Percentiles rank a stretch among this genome's conserved stretches.
Conservation (phyloP, 2,329 filamentous ascomycete genomes). For the Atkinsonella texensis region DNA sequence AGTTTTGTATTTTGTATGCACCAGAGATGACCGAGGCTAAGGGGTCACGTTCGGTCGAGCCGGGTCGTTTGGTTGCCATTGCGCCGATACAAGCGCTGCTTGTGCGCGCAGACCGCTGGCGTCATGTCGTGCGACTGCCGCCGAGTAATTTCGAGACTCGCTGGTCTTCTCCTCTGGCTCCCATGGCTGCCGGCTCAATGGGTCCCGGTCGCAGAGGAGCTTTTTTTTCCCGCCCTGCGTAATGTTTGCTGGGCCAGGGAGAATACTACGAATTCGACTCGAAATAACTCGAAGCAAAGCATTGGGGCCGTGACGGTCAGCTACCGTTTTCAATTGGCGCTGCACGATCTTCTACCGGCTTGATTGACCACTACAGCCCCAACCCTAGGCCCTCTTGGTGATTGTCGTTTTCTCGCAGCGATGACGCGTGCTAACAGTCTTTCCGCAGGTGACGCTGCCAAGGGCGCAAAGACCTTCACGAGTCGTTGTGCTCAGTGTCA, state of each 20-base stretch:
- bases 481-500: conserved; percentile 98
- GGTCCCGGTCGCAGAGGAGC: background rate
- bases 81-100: conserved; percentile 7
- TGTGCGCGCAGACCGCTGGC: background rate
- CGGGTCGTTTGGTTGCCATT: conserved; percentile 11
- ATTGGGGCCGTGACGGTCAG: too few relatives aligned
- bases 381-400: too few relatives aligned
- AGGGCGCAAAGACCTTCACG: conserved; percentile 99
- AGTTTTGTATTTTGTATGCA: conserved; percentile 15
- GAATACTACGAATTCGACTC: background rate
- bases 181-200: background rate
- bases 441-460: conserved; percentile 69
- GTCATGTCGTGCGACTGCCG: background rate
- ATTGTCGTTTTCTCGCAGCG: too few relatives aligned
- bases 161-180: background rate
- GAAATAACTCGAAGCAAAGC: background rate
- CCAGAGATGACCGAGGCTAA: background rate
- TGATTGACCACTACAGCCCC: too few relatives aligned
- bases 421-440: background rate
- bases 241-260: background rate
- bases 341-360: background rate
- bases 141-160: background rate
- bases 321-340: background rate
- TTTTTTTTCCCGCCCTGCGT: conserved; percentile 1
- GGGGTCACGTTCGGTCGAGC: background rate